A percentile compares a stretch with the other conserved stretches of the same genome.
phyloP scores from a whole-genome alignment of 2,329 filamentous ascomycete species.

The Phoma herbarum region DNA sequence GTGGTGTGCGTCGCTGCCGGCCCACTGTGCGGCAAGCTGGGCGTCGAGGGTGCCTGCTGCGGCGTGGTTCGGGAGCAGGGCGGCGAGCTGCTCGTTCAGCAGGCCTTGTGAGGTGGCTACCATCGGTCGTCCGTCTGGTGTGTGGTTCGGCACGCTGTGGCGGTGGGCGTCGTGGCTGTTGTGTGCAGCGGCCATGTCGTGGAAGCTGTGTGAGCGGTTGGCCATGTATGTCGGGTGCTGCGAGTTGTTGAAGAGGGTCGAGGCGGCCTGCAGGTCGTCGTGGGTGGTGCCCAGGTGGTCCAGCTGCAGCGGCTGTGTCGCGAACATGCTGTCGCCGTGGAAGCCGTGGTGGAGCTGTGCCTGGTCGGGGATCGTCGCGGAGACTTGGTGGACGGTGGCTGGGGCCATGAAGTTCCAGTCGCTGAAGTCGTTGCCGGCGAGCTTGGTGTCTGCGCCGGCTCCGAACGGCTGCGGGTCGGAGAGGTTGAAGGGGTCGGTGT shows the following conservation, averaged over 20 bases:
- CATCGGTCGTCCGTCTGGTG: slow-evolving; percentile 26
- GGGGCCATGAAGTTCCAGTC: slow-evolving; percentile 45
- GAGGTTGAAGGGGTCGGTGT: slow-evolving; percentile 40
- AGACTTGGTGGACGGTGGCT: slow-evolving; percentile 45
- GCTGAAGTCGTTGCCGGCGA: slow-evolving; percentile 35
- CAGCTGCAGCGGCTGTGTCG: slow-evolving; percentile 12
- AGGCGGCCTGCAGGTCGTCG: slow-evolving; percentile 45
- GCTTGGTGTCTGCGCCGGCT: slow-evolving; percentile 32
- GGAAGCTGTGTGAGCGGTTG: slow-evolving; percentile 33
- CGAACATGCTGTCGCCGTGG: slow-evolving; percentile 34
- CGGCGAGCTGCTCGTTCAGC: slow-evolving; percentile 42
- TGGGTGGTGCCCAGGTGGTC: slow-evolving; percentile 37
- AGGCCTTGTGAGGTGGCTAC: slow-evolving; percentile 38
- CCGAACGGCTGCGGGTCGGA: slow-evolving; percentile 27
- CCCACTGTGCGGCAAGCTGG: slow-evolving; percentile 41
- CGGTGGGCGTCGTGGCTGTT: slow-evolving; percentile 27
- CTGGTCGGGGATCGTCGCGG: slow-evolving; percentile 48
- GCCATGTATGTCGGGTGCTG: slow-evolving; percentile 35
- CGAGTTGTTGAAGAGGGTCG: slow-evolving; percentile 45
- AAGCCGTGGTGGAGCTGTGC: slow-evolving; percentile 41
- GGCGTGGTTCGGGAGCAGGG: slow-evolving; percentile 41
- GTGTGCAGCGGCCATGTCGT: slow-evolving; percentile 25
- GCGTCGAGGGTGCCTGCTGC: slow-evolving; percentile 42
- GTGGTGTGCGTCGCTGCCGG: slow-evolving; percentile 30
- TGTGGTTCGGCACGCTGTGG: slow-evolving; percentile 8